Percentiles rank a stretch among this genome's conserved stretches.
Evolutionary conservation across 345 rosid genomes (phyloP).

Genomic region (Eucalyptus cloeziana): DNA sequence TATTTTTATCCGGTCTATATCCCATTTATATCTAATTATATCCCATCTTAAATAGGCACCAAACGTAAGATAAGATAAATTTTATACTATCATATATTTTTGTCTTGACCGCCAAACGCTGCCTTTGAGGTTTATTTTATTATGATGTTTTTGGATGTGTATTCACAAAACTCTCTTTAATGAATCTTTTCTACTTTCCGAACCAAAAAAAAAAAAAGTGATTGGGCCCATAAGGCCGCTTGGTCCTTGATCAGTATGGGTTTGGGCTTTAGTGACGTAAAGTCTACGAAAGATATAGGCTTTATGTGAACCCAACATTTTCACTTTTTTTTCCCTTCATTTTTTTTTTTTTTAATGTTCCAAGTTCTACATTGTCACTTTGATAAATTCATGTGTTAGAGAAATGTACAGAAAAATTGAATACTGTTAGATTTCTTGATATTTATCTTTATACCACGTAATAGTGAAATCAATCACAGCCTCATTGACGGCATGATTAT

Average conservation of each 20-base stretch:
- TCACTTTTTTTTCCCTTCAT: background rate
- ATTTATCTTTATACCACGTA: background rate
- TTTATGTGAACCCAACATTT: background rate
- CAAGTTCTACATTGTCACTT: background rate
- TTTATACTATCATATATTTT: too few relatives aligned
- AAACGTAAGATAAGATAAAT: too few relatives aligned
- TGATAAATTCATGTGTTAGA: background rate
- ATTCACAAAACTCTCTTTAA: background rate
- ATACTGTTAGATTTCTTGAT: too few relatives aligned
- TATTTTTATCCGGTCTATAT: too few relatives aligned
- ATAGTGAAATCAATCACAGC: background rate
- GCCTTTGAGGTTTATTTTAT: background rate
- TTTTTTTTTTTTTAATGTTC: background rate
- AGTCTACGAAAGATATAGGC: background rate
- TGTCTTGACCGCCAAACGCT: fast-evolving
- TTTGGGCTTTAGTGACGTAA: background rate
- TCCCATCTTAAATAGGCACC: fast-evolving
- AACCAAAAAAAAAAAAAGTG: background rate
- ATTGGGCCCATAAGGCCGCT: background rate
- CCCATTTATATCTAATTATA: too few relatives aligned
- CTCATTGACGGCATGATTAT: background rate
- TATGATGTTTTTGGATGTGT: background rate
- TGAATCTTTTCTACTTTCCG: background rate
- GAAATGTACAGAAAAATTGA: background rate
- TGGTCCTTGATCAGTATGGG: background rate